Conservation (phyloP, 1,284 basidiomycete species). For the Chondrostereum purpureum region DNA sequence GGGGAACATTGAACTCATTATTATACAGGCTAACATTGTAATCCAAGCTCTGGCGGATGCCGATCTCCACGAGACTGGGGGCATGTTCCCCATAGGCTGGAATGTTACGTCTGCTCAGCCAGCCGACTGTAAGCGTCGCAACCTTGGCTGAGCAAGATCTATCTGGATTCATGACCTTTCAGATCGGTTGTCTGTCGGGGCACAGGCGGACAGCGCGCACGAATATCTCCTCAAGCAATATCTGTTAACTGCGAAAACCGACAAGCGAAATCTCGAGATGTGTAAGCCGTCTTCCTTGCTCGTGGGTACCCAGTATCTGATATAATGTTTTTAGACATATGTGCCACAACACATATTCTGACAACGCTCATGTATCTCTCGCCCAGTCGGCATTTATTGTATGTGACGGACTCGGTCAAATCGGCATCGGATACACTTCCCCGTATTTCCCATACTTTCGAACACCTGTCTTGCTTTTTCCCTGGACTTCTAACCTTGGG, state of each 20-base stretch:
- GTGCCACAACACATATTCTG: constrained; percentile 52
- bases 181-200: constrained; percentile 56
- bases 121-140: constrained; percentile 30
- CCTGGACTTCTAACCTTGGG: constrained; percentile 74
- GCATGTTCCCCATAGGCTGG: constrained; percentile 39
- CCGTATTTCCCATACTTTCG: constrained; percentile 47
- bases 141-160: too few relatives aligned
- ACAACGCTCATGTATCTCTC: constrained; percentile 60
- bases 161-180: too few relatives aligned
- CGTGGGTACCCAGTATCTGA: background rate
- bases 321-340: constrained; percentile 42
- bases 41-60: constrained; percentile 41
- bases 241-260: constrained; percentile 53
- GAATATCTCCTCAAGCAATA: constrained; percentile 75
- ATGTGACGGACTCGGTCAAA: constrained; percentile 52
- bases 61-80: constrained; percentile 32
- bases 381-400: constrained; percentile 58
- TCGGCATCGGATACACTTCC: constrained; percentile 12
- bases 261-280: constrained; percentile 52
- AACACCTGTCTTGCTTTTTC: constrained; percentile 76
- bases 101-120: constrained; percentile 35
- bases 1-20: constrained; percentile 1
- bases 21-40: constrained; percentile 39
- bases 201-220: constrained; percentile 62
- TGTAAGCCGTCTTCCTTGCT: constrained; percentile 37